Evolutionary conservation across 2,329 filamentous ascomycete genomes (phyloP).

Genomic region (Endocalyx cinctus): DNA sequence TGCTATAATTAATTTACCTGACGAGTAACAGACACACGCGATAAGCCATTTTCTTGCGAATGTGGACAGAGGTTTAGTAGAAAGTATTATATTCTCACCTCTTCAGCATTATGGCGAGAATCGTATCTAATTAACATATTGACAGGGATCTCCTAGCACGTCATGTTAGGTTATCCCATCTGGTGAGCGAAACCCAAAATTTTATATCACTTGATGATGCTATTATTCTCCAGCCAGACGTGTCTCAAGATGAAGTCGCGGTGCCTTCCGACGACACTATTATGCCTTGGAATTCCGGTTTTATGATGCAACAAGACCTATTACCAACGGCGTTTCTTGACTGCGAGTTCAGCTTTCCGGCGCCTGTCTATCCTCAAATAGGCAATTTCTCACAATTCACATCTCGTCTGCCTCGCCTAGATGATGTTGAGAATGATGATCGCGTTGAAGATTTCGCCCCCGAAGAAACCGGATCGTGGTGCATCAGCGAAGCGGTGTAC

Average conservation of each 20-base stretch:
- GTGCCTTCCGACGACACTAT: too few relatives aligned
- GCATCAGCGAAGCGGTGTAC: conserved; percentile 9
- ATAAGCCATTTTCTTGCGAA: conserved; percentile 27
- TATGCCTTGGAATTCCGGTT: conserved; percentile 8
- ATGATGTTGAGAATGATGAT: not conserved
- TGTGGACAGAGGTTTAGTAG: conserved; percentile 27
- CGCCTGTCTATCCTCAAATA: not conserved
- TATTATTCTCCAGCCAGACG: conserved; percentile 4
- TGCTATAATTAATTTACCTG: not conserved
- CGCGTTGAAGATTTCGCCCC: not conserved
- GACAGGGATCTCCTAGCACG: conserved; percentile 10
- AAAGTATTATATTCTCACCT: conserved; percentile 17
- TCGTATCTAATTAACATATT: too few relatives aligned
- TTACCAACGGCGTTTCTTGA: conserved; percentile 5
- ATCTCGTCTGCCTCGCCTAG: conserved; percentile 7
- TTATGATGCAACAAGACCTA: conserved; percentile 5
- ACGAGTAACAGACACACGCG: conserved; percentile 24
- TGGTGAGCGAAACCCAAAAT: not conserved
- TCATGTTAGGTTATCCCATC: conserved; percentile 7
- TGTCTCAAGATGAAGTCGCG: too few relatives aligned
- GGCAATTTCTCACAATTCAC: conserved; percentile 9
- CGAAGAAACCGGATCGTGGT: conserved; percentile 11
- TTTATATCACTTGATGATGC: conserved; percentile 1
- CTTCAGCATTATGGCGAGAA: not conserved
- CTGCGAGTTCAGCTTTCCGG: conserved; percentile 3